Evolutionary conservation across 2,329 filamentous ascomycete species (phyloP).

Genomic region (Ilyonectria destructans): DNA sequence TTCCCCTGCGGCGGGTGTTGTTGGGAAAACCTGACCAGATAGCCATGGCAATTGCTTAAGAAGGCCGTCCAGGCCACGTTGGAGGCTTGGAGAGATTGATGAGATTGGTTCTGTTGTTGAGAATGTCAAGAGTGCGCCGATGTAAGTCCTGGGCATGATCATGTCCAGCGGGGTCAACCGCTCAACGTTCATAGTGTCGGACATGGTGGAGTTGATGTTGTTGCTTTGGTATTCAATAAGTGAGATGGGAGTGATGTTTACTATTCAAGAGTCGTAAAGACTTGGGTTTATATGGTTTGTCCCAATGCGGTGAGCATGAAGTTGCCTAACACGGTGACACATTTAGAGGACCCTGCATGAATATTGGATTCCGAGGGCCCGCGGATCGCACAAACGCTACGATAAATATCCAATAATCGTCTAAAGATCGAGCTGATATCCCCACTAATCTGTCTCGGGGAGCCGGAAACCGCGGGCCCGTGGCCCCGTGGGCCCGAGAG

Average conservation of each 20-base stretch:
- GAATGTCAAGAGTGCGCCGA: slow-evolving; percentile 20
- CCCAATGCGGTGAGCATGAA: slow-evolving; percentile 23
- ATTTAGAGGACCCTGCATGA: no score
- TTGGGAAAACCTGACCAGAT: slow-evolving; percentile 9
- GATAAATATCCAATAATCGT: neutral
- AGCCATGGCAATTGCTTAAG: slow-evolving; percentile 20
- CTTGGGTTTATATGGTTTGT: no score
- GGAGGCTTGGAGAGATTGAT: neutral
- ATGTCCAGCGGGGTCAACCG: no score
- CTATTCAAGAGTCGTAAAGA: no score
- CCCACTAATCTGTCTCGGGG: slow-evolving; percentile 10
- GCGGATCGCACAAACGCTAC: no score
- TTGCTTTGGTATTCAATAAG: no score
- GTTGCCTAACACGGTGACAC: no score
- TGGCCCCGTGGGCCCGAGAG: slow-evolving; percentile 31
- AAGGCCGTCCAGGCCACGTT: neutral
- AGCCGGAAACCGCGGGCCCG: slow-evolving; percentile 27
- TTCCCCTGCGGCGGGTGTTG: neutral
- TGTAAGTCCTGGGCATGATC: slow-evolving; percentile 17
- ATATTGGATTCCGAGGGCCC: neutral
- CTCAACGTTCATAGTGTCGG: no score
- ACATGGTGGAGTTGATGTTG: no score
- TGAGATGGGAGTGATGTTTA: no score
- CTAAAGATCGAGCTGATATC: no score
- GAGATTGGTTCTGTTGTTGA: slow-evolving; percentile 13